Evolutionary conservation across 805 yeast genomes (phyloP).

Genomic region (Priceomyces castillae): DNA sequence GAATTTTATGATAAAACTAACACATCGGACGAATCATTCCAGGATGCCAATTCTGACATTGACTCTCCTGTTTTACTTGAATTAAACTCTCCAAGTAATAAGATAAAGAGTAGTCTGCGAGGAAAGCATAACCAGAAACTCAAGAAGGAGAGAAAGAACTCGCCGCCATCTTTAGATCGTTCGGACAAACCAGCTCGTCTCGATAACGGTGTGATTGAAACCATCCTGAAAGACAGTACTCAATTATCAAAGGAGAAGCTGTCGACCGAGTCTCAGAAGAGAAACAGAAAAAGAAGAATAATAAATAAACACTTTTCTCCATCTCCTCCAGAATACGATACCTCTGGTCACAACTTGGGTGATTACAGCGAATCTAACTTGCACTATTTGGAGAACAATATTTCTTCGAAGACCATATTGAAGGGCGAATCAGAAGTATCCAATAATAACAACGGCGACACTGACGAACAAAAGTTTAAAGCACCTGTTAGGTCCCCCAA

Average conservation of each 20-base stretch:
- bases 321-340: conserved; percentile 20
- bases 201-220: too few relatives aligned
- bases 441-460: neutral
- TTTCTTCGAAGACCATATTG: neutral
- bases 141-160: too few relatives aligned
- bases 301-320: conserved; percentile 9
- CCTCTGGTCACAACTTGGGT: conserved; percentile 31
- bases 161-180: too few relatives aligned
- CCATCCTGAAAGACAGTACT: too few relatives aligned
- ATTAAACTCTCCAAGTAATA: neutral
- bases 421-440: neutral
- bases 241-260: too few relatives aligned
- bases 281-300: conserved; percentile 19
- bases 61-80: neutral
- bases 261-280: conserved; percentile 21
- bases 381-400: conserved; percentile 21
- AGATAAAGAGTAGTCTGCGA: too few relatives aligned
- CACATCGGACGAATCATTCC: neutral
- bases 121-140: neutral
- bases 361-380: conserved; percentile 35
- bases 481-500: neutral
- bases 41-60: neutral
- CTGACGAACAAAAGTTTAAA: neutral
- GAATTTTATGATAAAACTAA: neutral
- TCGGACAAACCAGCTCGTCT: too few relatives aligned